Base-by-base conservation (phyloP, 169 alveolate species). In the Plasmodium billcollinsi region DNA sequence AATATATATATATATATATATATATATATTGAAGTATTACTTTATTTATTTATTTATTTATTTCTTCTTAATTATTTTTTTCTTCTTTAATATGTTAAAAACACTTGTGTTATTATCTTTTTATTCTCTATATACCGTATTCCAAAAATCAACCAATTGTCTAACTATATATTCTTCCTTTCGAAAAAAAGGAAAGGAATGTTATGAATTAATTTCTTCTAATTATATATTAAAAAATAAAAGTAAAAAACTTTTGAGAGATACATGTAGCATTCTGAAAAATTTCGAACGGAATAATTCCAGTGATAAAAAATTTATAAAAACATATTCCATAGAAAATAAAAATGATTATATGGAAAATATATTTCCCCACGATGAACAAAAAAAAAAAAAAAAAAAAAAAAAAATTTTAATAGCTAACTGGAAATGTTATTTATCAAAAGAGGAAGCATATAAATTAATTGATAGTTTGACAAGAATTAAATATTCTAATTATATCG, bases 341-440 rank as follows among this genome's bases (percentile, higher is more conserved):
- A 39, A 39, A 39, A 14, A 39, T 47, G 20, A 14, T 39, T 39
- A 39, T 39, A 39, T 39, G 47, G 47, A 39, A 39, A 39, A 39
- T 39, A 39, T 39, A 39, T 39, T 39, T 5, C 0, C 47, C 2
- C 21, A 63, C 6, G 6, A 7, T 39, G 26, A 39, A 14, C n/a
- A 15, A 67, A 26, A 33, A 20, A 67, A 29, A 26, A 58, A 29
- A 73, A 73, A 9, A 26, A 29, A 56, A 15, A 54, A 39, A 15
- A 78, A 52, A 47, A 83, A 67, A 83, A 83, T 83, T 15, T 54
- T 83, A n/a, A 83, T 83, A 61, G 91, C 67, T 3, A 83, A 83
- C 52, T 83, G 91, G 91, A 83, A 83, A 72, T 83, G 91, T 33
- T 69, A 83, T 63, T 63, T 83, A 45, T 43, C 62, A 56, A 83